Percentiles rank a stretch among this genome's conserved stretches.
These are phyloP conservation scores for Phaeotremella skinneri DNA, from an alignment of 768 basidiomycete species.

Conservation along the genomic window DNA sequence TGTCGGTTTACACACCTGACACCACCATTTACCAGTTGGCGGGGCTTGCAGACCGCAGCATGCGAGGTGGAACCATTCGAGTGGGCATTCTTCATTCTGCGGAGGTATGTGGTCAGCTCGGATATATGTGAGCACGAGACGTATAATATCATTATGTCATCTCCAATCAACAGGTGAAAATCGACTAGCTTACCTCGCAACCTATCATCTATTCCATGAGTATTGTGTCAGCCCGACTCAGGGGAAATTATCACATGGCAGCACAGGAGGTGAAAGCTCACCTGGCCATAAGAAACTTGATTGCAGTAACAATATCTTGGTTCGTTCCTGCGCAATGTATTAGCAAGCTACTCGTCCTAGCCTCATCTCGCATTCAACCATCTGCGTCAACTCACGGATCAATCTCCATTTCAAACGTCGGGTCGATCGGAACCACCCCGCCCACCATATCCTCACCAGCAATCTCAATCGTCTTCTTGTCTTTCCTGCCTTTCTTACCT, in stretches of 20 bases:
- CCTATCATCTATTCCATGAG: constrained; percentile 44
- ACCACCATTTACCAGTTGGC: constrained; percentile 47
- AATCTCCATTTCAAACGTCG: constrained; percentile 23
- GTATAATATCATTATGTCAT: too few relatives aligned
- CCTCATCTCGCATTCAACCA: constrained; percentile 1
- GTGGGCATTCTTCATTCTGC: constrained; percentile 49
- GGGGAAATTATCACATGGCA: too few relatives aligned
- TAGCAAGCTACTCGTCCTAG: background rate
- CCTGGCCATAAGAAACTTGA: constrained; percentile 45
- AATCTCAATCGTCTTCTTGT: constrained; percentile 4
- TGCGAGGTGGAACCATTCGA: constrained; percentile 49
- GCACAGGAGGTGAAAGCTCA: too few relatives aligned
- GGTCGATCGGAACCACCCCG: background rate
- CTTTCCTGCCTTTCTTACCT: constrained; percentile 26
- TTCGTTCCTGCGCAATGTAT: constrained; percentile 34
- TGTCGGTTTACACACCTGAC: constrained; percentile 37
- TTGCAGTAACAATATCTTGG: constrained; percentile 50
- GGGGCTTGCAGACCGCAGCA: constrained; percentile 35
- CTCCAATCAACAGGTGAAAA: background rate
- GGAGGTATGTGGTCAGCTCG: too few relatives aligned
- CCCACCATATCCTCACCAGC: background rate
- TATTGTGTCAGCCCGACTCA: too few relatives aligned
- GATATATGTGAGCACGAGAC: too few relatives aligned
- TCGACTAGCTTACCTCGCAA: constrained; percentile 41
- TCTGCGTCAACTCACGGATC: constrained; percentile 38